Evolutionary conservation across 2,329 filamentous ascomycete genomes (phyloP).

Genomic region (Knufia fluminis): DNA sequence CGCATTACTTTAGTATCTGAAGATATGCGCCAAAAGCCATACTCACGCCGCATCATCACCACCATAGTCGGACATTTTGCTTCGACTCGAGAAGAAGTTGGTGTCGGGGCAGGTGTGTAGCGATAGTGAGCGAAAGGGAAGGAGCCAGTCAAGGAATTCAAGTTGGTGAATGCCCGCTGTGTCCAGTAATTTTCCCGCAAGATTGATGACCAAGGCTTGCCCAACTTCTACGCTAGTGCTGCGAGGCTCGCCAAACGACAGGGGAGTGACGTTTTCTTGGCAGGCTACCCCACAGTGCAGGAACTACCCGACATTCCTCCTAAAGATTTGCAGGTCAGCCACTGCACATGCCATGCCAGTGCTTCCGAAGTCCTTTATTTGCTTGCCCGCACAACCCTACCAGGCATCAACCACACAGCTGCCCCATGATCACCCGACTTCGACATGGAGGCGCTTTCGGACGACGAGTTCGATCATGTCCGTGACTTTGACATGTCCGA

Average conservation of each 20-base stretch:
- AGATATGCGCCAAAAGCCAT: no score
- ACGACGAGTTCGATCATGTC: constrained; percentile 17
- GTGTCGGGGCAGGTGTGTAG: background rate
- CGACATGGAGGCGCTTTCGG: constrained; percentile 16
- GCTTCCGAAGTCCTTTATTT: background rate
- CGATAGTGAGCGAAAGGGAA: no score
- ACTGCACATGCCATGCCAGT: no score
- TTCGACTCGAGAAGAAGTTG: background rate
- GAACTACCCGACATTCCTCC: background rate
- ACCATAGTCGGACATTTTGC: constrained; percentile 63
- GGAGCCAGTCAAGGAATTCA: background rate
- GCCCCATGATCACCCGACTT: background rate
- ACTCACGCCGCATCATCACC: constrained; percentile 55
- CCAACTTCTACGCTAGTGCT: background rate
- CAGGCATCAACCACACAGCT: background rate
- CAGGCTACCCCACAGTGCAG: background rate
- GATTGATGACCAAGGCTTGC: constrained; percentile 1
- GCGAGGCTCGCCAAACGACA: background rate
- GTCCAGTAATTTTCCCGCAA: background rate
- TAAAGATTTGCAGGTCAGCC: background rate
- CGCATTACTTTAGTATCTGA: constrained; percentile 1
- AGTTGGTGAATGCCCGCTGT: background rate
- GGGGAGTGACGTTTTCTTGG: background rate
- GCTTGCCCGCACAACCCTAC: background rate
- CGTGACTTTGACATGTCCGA: constrained; percentile 9